Conservation (phyloP, 352 stramenopile species). For the Phytophthora meadii region DNA sequence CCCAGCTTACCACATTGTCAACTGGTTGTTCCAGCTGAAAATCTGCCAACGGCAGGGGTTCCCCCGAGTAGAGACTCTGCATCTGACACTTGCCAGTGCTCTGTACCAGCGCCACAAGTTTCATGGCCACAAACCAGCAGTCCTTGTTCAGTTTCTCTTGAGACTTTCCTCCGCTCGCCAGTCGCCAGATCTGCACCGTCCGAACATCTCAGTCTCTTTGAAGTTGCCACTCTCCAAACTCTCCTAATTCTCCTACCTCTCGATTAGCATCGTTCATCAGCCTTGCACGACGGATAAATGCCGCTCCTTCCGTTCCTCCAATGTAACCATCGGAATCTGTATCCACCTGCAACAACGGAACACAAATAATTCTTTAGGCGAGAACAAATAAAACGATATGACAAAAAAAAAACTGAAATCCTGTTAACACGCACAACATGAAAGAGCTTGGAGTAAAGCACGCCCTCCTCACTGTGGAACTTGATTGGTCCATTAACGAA, state of each 20-base stretch:
- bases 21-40: conserved; percentile 83
- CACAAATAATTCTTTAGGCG: not conserved
- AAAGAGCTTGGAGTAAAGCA: conserved; percentile 83
- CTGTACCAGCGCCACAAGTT: conserved; percentile 89
- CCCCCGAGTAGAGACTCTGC: conserved; percentile 81
- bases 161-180: conserved; percentile 89
- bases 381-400: not conserved
- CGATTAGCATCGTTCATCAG: conserved; percentile 87
- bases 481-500: conserved; percentile 89
- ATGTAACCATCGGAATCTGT: conserved; percentile 80
- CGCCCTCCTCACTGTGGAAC: conserved; percentile 82
- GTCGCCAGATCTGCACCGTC: conserved; percentile 73
- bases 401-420: too few species aligned
- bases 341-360: conserved; percentile 59
- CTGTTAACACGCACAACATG: conserved; percentile 66
- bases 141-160: conserved; percentile 89
- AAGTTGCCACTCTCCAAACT: not conserved
- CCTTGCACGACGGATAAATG: conserved; percentile 81
- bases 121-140: conserved; percentile 92
- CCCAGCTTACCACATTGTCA: conserved; percentile 70
- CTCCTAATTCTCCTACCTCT: conserved; percentile 49
- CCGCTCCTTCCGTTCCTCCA: conserved; percentile 74
- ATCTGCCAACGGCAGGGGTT: conserved; percentile 72
- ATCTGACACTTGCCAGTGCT: conserved; percentile 85
- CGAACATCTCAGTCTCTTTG: not conserved